These are phyloP conservation scores for Penicillium sp. DNA, from an alignment of 2,329 filamentous ascomycete species.

Conservation along the genomic window DNA sequence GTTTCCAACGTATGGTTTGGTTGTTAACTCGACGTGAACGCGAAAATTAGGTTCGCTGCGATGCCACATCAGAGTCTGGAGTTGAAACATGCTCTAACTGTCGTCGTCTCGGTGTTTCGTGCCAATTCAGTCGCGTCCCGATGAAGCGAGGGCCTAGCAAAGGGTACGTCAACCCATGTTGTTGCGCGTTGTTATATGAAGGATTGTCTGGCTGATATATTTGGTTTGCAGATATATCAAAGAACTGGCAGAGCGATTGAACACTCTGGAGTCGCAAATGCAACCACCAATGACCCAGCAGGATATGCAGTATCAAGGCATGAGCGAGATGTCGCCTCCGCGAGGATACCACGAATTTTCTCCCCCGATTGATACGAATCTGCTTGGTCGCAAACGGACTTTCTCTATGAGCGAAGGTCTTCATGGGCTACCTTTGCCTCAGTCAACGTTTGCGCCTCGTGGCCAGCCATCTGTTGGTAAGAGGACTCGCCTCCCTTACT, in stretches of 20 bases:
- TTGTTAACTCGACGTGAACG: conserved; percentile 7
- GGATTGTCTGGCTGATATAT: conserved; percentile 15
- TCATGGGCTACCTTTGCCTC: conserved; percentile 38
- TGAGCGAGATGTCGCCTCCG: conserved; percentile 40
- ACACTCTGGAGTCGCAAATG: conserved; percentile 76
- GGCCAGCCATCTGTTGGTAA: conserved; percentile 33
- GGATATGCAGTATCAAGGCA: conserved; percentile 41
- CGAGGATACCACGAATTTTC: conserved; percentile 51
- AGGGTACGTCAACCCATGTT: conserved; percentile 53
- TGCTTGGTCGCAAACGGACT: conserved; percentile 45
- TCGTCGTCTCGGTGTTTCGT: conserved; percentile 68
- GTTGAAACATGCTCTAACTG: conserved; percentile 78
- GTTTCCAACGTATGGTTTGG: background rate
- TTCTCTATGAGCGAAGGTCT: conserved; percentile 49
- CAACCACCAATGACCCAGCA: conserved; percentile 37
- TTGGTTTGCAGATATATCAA: conserved; percentile 69
- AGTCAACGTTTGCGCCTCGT: conserved; percentile 33
- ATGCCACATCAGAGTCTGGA: conserved; percentile 70
- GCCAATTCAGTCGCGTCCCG: conserved; percentile 80
- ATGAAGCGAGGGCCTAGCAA: conserved; percentile 88
- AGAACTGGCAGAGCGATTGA: conserved; percentile 79
- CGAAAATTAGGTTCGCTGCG: conserved; percentile 66
- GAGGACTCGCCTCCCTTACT: conserved; percentile 4
- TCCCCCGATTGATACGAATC: conserved; percentile 44
- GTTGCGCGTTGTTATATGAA: background rate